These are phyloP conservation scores for Mortierella sp. DNA, from an alignment of 371 early-diverging fungal species.

Conservation along the genomic window DNA sequence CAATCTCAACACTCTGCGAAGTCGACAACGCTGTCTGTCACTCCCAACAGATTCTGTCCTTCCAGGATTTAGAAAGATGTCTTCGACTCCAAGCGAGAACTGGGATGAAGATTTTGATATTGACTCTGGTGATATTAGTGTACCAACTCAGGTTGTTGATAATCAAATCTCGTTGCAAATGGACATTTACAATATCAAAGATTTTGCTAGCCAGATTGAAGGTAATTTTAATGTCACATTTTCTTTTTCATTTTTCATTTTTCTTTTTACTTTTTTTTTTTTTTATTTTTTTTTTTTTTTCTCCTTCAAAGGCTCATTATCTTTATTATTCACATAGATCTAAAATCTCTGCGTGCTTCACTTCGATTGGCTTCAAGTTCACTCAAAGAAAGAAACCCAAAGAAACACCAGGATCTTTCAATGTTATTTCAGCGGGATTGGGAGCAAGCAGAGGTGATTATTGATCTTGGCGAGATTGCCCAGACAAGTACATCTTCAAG, in stretches of 20 bases:
- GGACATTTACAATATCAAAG: conserved; percentile 55
- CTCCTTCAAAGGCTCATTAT: not conserved
- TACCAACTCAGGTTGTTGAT: conserved; percentile 53
- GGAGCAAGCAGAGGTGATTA: conserved; percentile 59
- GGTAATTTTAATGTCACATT: conserved; percentile 17
- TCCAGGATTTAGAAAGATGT: conserved; percentile 21
- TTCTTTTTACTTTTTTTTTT: not conserved
- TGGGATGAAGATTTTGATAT: conserved; percentile 60
- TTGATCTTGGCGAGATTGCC: conserved; percentile 58
- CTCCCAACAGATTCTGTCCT: conserved; percentile 23
- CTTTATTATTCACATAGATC: conserved; percentile 19
- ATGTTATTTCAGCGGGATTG: conserved; percentile 56
- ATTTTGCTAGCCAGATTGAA: conserved; percentile 55
- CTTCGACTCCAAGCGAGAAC: conserved; percentile 48
- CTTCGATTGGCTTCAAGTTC: conserved; percentile 46
- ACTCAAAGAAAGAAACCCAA: conserved; percentile 39
- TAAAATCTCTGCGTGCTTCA: conserved; percentile 30
- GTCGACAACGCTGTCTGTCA: conserved; percentile 30
- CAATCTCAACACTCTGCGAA: conserved; percentile 26
- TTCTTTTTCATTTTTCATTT: not conserved
- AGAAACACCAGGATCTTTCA: conserved; percentile 49
- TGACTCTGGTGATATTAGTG: conserved; percentile 42
- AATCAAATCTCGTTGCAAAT: conserved; percentile 54
- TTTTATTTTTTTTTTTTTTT: not conserved
- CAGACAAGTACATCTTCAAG: conserved; percentile 32